phyloP scores from a whole-genome alignment of 768 basidiomycete genomes.

The Hygrocybe coccinea region DNA sequence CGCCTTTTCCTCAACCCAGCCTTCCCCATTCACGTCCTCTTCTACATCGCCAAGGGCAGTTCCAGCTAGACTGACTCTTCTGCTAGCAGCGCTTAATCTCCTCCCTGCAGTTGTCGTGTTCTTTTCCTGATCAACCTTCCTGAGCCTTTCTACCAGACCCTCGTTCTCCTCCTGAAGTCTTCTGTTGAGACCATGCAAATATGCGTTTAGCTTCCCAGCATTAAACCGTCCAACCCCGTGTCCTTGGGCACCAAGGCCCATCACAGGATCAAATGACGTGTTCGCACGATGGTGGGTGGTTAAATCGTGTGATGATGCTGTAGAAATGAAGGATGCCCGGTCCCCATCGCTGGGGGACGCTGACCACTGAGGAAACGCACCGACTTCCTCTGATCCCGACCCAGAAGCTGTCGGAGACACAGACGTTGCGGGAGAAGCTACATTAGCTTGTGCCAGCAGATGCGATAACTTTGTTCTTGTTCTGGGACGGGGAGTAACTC shows the following conservation, averaged over 20 bases:
- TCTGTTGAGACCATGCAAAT: constrained; percentile 80
- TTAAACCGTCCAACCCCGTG: constrained; percentile 77
- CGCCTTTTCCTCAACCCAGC: constrained; percentile 68
- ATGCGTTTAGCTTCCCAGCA: constrained; percentile 77
- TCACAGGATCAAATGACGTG: constrained; percentile 81
- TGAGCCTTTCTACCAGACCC: constrained; percentile 50
- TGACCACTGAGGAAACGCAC: constrained; percentile 24
- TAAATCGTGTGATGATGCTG: constrained; percentile 83
- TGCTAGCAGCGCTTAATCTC: constrained; percentile 41
- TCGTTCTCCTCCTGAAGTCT: constrained; percentile 85
- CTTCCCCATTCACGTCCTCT: constrained; percentile 60
- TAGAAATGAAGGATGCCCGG: constrained; percentile 70
- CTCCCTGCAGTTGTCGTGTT: constrained; percentile 35
- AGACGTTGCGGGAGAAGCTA: constrained; percentile 37
- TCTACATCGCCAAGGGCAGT: constrained; percentile 53
- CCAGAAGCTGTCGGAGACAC: constrained; percentile 32
- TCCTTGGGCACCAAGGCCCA: constrained; percentile 64
- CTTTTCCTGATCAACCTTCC: constrained; percentile 49
- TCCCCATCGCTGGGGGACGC: constrained; percentile 42
- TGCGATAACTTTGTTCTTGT: constrained; percentile 49
- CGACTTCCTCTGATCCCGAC: constrained; percentile 17
- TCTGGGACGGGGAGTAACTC: constrained; percentile 59
- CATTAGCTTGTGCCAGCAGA: constrained; percentile 55
- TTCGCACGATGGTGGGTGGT: constrained; percentile 77
- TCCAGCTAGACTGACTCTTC: constrained; percentile 33